A percentile compares a stretch with the other conserved stretches of the same genome.
Evolutionary conservation across 768 basidiomycete genomes (phyloP).

Genomic region (Lactarius tabidus): DNA sequence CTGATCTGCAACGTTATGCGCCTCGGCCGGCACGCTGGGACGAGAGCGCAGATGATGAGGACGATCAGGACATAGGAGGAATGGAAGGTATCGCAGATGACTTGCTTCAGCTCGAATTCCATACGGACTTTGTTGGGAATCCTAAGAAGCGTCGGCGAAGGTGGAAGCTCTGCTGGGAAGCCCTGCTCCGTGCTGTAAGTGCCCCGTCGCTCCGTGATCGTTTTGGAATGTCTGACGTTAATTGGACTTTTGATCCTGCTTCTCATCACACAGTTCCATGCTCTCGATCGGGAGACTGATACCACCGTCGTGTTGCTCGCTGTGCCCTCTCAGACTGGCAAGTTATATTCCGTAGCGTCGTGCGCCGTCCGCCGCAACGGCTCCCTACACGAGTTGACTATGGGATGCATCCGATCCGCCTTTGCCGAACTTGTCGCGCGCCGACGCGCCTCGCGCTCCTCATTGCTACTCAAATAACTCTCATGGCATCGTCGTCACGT

Average conservation of each 20-base stretch:
- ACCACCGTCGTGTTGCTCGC: conserved; percentile 72
- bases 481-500: conserved; percentile 40
- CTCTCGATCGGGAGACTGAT: conserved; percentile 75
- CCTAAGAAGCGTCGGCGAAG: conserved; percentile 62
- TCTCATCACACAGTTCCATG: conserved; percentile 64
- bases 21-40: conserved; percentile 31
- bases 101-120: conserved; percentile 69
- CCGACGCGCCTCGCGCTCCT: conserved; percentile 46
- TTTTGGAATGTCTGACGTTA: conserved; percentile 34
- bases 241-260: conserved; percentile 20
- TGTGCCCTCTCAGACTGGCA: conserved; percentile 67
- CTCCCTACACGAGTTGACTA: conserved; percentile 41
- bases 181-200: conserved; percentile 64
- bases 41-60: conserved; percentile 40
- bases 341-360: conserved; percentile 59
- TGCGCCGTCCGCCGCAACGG: conserved; percentile 63
- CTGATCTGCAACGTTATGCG: conserved; percentile 25
- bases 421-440: conserved; percentile 60
- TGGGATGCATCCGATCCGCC: conserved; percentile 49
- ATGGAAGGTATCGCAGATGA: conserved; percentile 73
- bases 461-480: conserved; percentile 46
- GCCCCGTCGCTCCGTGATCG: conserved; percentile 8
- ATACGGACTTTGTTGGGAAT: conserved; percentile 64
- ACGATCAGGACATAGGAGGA: conserved; percentile 63
- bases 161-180: conserved; percentile 77